Conservation (phyloP, 2,329 filamentous ascomycete species). For the Nannizzia gypsea region DNA sequence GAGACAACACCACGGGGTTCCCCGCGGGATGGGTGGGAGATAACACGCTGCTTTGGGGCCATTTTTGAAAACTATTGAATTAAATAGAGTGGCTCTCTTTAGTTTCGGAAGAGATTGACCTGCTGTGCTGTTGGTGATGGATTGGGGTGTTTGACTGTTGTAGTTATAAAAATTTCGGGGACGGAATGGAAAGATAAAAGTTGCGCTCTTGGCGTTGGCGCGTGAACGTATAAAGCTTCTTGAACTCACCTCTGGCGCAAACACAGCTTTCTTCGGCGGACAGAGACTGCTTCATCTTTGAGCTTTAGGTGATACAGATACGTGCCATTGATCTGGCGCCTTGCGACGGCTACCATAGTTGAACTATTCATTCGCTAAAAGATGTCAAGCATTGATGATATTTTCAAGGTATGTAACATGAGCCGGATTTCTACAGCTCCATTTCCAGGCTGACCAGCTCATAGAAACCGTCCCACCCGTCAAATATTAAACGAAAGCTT, state of each 20-base stretch:
- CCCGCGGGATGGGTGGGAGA: conserved; percentile 37
- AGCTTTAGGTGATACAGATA: background rate
- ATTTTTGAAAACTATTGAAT: conserved; percentile 33
- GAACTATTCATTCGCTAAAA: conserved; percentile 6
- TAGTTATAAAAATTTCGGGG: conserved; percentile 18
- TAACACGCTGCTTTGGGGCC: conserved; percentile 50
- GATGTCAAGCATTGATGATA: conserved; percentile 52
- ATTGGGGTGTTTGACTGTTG: background rate
- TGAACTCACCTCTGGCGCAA: background rate
- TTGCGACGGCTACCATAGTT: background rate
- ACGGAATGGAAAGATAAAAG: conserved; percentile 18
- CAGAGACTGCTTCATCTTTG: background rate
- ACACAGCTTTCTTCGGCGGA: background rate
- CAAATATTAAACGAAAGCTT: conserved; percentile 46
- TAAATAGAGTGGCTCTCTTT: background rate
- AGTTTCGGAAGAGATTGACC: background rate
- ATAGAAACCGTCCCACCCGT: conserved; percentile 39
- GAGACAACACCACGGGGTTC: conserved; percentile 44
- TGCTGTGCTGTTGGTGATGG: background rate
- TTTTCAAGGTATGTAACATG: conserved; percentile 43
- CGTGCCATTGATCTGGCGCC: background rate
- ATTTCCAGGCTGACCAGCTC: conserved; percentile 12
- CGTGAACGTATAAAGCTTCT: conserved; percentile 18
- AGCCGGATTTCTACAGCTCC: background rate
- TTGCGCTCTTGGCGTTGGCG: conserved; percentile 24